phyloP scores from a whole-genome alignment of 2,329 filamentous ascomycete species.

The Alternaria triticimaculans region DNA sequence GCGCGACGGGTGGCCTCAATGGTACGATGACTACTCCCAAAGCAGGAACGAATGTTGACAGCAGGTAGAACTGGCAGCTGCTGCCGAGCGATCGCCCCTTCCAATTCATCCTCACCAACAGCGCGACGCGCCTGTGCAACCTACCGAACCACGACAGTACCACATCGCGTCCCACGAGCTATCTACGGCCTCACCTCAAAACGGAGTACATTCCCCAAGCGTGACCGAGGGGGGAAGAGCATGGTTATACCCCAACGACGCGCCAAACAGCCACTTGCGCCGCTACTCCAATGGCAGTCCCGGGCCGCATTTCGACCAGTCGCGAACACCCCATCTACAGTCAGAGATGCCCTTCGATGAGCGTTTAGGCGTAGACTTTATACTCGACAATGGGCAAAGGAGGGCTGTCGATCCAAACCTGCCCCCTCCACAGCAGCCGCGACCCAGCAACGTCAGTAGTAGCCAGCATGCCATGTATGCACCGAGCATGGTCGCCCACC shows the following conservation, averaged over 20 bases:
- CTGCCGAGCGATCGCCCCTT: slow-evolving; percentile 55
- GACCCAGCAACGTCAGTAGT: slow-evolving; percentile 28
- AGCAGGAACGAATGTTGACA: slow-evolving; percentile 12
- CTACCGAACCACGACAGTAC: slow-evolving; percentile 30
- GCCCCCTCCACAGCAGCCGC: slow-evolving; percentile 54
- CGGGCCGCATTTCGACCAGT: slow-evolving; percentile 51
- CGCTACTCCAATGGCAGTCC: slow-evolving; percentile 46
- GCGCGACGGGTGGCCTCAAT: slow-evolving; percentile 50
- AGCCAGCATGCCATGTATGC: slow-evolving; percentile 38
- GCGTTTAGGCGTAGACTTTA: slow-evolving; percentile 74
- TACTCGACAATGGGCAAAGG: slow-evolving; percentile 65
- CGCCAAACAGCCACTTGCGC: slow-evolving; percentile 44
- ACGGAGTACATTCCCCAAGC: slow-evolving; percentile 37
- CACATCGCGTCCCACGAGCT: slow-evolving; percentile 30
- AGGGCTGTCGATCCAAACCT: slow-evolving; percentile 41
- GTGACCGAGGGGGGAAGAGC: slow-evolving; percentile 31
- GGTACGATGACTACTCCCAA: slow-evolving; percentile 42
- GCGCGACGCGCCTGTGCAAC: slow-evolving; percentile 19
- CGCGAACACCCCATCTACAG: slow-evolving; percentile 37
- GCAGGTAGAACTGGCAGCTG: slow-evolving; percentile 55
- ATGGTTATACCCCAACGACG: slow-evolving; percentile 41
- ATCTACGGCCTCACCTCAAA: slow-evolving; percentile 20
- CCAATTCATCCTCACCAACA: slow-evolving; percentile 34
- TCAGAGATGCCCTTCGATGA: slow-evolving; percentile 56
- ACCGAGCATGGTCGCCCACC: slow-evolving; percentile 38